Evolutionary conservation across 208 protist genomes (phyloP), one percentile per base, ranked within the genome.

Genomic region (Porcisia hertigi): DNA sequence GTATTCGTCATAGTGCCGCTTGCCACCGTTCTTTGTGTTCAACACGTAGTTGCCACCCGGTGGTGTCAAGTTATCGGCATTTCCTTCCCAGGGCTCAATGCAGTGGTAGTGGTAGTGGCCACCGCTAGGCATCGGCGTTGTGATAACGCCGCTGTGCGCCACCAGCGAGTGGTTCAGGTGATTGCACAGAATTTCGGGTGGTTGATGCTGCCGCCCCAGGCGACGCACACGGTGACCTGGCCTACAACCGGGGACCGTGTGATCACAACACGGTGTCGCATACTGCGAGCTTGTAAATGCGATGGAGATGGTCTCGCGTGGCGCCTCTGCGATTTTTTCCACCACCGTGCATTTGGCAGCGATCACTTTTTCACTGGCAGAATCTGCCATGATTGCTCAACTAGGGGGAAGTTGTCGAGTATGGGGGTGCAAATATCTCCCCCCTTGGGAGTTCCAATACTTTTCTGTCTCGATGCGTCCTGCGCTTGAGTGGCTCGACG

Each of bases 281-380:
- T 96, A 96, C 36, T 80, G 53, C 16, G 92, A 96, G 43, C 83
- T 8, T 6, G 83, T 86, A 77, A 96, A 96, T 34, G 90, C 92
- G 71, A 94, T 83, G 25, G 69, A 45, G 69, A 96, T 94, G 60
- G 76, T 77, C 16, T 96, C 87, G 16, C 83, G 74, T 64, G 71
- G 45, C 41, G 54, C 52, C 57, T 39, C 34, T 23, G 5, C 43
- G 16, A 9, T n/a, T n/a, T 23, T 16, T 9, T 30, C 25, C 6
- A 11, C 41, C 63, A 20, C 9, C 0, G 20, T 5, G 7, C 39
- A 47, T 11, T 34, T 49, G 63, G 18, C 5, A 67, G 69, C n/a
- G 52, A 36, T 43, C 6, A n/a, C 47, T 16, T 71, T 30, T 1
- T 57, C 65, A 36, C 47, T 18, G 25, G 7, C 5, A 12, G 12